These are phyloP conservation scores for Neophaeococcomyces aloes DNA, from an alignment of 2,329 filamentous ascomycete species.

Conservation along the genomic window DNA sequence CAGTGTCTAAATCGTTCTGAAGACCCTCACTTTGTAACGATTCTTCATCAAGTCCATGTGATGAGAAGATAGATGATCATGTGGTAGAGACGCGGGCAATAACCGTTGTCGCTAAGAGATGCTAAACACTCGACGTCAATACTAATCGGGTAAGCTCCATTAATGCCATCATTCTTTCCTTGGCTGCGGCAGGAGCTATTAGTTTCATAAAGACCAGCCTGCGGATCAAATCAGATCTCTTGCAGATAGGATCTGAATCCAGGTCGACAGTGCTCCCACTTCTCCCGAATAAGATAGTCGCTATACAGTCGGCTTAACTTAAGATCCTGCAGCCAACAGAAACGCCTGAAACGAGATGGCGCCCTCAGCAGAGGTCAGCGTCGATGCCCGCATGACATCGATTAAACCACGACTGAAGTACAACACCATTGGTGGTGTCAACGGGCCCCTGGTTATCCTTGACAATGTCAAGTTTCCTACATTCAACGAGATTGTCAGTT, in stretches of 20 bases:
- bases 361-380: conserved; percentile 29
- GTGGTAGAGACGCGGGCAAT: no score
- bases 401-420: conserved; percentile 71
- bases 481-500: conserved; percentile 94
- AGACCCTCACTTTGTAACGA: no score
- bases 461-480: conserved; percentile 98
- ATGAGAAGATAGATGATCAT: no score
- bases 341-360: conserved; percentile 13
- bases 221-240: background rate
- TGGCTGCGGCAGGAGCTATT: conserved; percentile 2
- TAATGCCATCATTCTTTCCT: conserved; percentile 1
- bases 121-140: background rate
- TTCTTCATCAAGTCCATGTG: no score
- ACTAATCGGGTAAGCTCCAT: conserved; percentile 4
- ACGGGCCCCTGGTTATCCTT: conserved; percentile 92
- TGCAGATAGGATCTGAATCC: background rate
- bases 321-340: no score
- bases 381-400: conserved; percentile 38
- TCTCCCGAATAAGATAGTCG: no score
- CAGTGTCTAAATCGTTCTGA: no score
- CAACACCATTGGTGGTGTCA: conserved; percentile 97
- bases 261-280: no score
- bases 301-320: no score
- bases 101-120: no score
- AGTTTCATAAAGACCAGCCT: background rate